Conservation (phyloP, 2,329 filamentous ascomycete genomes). For the Penicillium sumatraense region DNA sequence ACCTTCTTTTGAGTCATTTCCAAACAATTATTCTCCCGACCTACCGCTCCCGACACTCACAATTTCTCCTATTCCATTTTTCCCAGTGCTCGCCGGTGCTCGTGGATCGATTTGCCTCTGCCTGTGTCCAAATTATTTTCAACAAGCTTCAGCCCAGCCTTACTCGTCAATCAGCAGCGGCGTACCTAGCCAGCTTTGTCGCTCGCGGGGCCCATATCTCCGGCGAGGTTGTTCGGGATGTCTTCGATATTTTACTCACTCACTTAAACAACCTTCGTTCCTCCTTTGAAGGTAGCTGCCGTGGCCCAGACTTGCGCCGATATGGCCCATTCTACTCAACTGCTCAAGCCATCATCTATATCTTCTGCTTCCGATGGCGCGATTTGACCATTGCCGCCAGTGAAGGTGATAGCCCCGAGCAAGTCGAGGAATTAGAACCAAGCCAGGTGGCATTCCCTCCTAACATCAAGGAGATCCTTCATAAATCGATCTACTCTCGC, state of each 20-base stretch:
- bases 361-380: conserved; percentile 97
- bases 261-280: conserved; percentile 77
- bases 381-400: conserved; percentile 71
- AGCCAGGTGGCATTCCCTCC: conserved; percentile 80
- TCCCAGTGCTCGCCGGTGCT: conserved; percentile 79
- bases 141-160: conserved; percentile 72
- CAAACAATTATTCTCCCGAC: conserved; percentile 85
- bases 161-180: conserved; percentile 80
- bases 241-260: conserved; percentile 77
- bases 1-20: conserved; percentile 83
- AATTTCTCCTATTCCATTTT: conserved; percentile 96
- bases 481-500: conserved; percentile 79
- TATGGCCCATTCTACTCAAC: conserved; percentile 86
- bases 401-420: conserved; percentile 59
- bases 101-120: conserved; percentile 80
- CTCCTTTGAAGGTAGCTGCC: conserved; percentile 73
- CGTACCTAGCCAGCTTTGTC: conserved; percentile 93
- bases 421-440: conserved; percentile 59
- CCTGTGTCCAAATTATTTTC: conserved; percentile 73
- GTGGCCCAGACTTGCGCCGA: conserved; percentile 81
- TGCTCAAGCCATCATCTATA: conserved; percentile 88
- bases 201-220: conserved; percentile 85
- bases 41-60: conserved; percentile 88
- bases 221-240: conserved; percentile 74
- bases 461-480: conserved; percentile 73